Evolutionary conservation across 2,329 filamentous ascomycete species (phyloP), one percentile per base, ranked within the genome.

Genomic region (Arthrocladium fulminans): DNA sequence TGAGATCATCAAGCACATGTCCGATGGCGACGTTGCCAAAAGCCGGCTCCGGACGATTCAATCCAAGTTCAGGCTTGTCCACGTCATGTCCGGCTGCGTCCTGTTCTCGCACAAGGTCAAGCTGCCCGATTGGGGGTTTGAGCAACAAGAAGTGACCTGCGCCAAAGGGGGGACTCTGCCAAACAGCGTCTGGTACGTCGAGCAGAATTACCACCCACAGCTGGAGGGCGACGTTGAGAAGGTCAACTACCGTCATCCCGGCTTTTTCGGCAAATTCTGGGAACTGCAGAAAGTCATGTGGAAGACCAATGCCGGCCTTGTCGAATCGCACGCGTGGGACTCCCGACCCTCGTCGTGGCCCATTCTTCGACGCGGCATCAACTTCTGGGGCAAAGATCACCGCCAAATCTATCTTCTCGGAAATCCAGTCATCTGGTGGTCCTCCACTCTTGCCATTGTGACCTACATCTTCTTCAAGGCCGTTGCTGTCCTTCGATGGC

Each of bases 41-140:
- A 79, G 86, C 60, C 83, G 89, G 25, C 65, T 98, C 44, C 81
- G 92, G 51, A 96, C 92, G 23, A 97, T 98, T 55, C 83, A 98
- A 70, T 88, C 88, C 60, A 97, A 97, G 72, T 98, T 98, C 73
- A 85, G 81, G 63, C 83, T 98, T 38, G 79, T 97, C 27, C 92
- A 98, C 63, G 71, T 95, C 64, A 97, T 98, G 92, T 95, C 88
- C 54, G 89, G 90, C 40, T 98, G 92, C 63, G 86, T 84, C 10
- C 76, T 98, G 20, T 98, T 98, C 74, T 97, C 90, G 0, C 92
- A 98, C 76, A 97, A 96, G 73, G 89, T 97, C 65, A 98, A 98
- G 73, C 82, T 98, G 50, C 92, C 92, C 2, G 88, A 94, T 2
- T 98, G 92, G 92, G 92, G 86, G 40, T 98, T 84, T 45, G 92